Evolutionary conservation across 1,284 basidiomycete species (phyloP).

Genomic region (Chondrostereum purpureum): DNA sequence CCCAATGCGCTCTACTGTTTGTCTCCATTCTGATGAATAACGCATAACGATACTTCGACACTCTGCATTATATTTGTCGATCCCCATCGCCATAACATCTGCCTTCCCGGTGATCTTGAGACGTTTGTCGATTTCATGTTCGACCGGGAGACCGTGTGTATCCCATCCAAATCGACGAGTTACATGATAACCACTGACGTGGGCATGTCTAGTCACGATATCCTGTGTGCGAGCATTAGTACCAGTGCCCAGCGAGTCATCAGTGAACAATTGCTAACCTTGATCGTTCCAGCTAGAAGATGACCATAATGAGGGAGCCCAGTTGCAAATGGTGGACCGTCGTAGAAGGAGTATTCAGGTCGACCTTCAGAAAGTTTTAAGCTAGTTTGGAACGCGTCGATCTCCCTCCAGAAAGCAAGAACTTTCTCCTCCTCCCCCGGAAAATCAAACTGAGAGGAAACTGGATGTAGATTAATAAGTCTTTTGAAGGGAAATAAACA

Average conservation of each 20-base stretch:
- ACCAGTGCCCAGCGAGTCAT: conserved; percentile 4
- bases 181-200: conserved; percentile 92
- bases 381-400: conserved; percentile 96
- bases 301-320: conserved; percentile 97
- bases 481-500: conserved; percentile 9
- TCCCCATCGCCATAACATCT: conserved; percentile 94
- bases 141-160: conserved; percentile 97
- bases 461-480: conserved; percentile 26
- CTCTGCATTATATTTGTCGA: conserved; percentile 96
- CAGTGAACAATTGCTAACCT: conserved; percentile 42
- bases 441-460: conserved; percentile 79
- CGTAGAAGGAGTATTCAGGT: conserved; percentile 92
- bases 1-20: conserved; percentile 95
- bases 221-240: conserved; percentile 52
- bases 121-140: conserved; percentile 99
- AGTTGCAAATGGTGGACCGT: conserved; percentile 97
- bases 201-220: conserved; percentile 93
- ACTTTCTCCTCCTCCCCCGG: conserved; percentile 92
- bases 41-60: conserved; percentile 98
- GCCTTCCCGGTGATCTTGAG: conserved; percentile 89
- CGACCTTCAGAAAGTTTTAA: conserved; percentile 87
- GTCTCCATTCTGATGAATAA: conserved; percentile 90
- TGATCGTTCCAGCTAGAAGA: conserved; percentile 89
- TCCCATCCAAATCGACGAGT: conserved; percentile 98
- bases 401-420: conserved; percentile 89